phyloP scores from a whole-genome alignment of 2,329 filamentous ascomycete species.

The Aspergillus sp. region DNA sequence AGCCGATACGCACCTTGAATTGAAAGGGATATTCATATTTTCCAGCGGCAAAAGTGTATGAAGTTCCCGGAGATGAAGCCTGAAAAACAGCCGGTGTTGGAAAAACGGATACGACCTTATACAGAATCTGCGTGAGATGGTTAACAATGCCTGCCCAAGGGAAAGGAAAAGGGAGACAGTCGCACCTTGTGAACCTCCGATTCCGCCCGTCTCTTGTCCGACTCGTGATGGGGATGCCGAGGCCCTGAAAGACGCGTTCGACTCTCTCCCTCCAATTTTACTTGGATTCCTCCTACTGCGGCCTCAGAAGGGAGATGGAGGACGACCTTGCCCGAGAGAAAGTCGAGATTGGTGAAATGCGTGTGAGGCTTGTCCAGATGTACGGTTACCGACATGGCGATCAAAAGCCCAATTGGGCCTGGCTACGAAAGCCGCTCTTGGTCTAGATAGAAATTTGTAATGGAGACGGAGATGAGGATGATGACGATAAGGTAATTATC shows the following conservation, averaged over 20 bases:
- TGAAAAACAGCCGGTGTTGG: slow-evolving; percentile 40
- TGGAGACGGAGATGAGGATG: too few relatives aligned
- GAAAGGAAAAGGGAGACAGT: not conserved
- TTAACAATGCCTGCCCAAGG: not conserved
- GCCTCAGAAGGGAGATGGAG: slow-evolving; percentile 38
- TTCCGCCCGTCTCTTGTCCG: slow-evolving; percentile 46
- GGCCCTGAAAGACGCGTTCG: slow-evolving; percentile 39
- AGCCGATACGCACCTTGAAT: slow-evolving; percentile 38
- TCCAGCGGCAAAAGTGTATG: slow-evolving; percentile 42
- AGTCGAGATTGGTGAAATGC: slow-evolving; percentile 47
- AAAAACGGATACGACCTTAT: slow-evolving; percentile 44
- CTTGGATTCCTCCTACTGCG: slow-evolving; percentile 41
- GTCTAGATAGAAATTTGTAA: not conserved
- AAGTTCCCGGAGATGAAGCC: slow-evolving; percentile 25
- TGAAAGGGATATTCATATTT: slow-evolving; percentile 46
- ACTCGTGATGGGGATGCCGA: slow-evolving; percentile 36
- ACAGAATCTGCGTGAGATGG: slow-evolving; percentile 36
- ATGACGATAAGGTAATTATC: too few relatives aligned
- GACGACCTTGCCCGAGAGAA: slow-evolving; percentile 41
- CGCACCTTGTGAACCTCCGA: slow-evolving; percentile 47
- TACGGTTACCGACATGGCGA: slow-evolving; percentile 43
- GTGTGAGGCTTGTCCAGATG: slow-evolving; percentile 38
- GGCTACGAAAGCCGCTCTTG: not conserved
- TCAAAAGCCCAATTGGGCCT: slow-evolving; percentile 4
- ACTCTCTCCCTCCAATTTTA: slow-evolving; percentile 48